Evolutionary conservation across 345 rosid species (phyloP), one percentile per base, ranked within the genome.

Genomic region (Reutealis trisperma): DNA sequence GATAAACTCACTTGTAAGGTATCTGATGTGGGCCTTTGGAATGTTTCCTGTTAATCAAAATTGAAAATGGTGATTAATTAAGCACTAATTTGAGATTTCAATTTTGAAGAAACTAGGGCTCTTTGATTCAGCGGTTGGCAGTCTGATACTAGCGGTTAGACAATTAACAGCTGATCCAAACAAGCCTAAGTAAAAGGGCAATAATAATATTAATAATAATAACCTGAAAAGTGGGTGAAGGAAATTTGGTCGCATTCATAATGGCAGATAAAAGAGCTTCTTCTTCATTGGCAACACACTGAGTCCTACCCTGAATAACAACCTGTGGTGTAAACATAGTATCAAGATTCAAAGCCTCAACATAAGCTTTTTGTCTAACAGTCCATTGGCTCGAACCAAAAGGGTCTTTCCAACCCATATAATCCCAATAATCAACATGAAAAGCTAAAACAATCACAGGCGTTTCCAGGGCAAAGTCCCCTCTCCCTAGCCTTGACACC

Each of bases 361-460:
- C 90, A 61, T 93, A 95, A 24, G 95, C 89, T 85, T 93, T 94
- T 67, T 94, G 98, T 79, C 98, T 84, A 41, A 94, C 98, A 0
- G 98, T 94, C 89, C 92, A 91, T 49, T 83, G 88, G 85, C 91
- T 93, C 2, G 90, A 85, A 0, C 91, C 98, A n/a, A 76, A 94
- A 34, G 98, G 98, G 70, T 94, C 98, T 68, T 91, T 94, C 99
- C 99, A 95, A 9, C 98, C 99, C 82, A 81, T 87, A 70, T 93
- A 90, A 66, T 95, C 99, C 98, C 99, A 95, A 62, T 91, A 93
- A 70, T 93, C 99, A 0, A 93, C 98, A 59, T 94, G 98, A 77
- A 87, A 91, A 3, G 86, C 94, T 79, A 94, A 68, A 77, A 91
- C 84, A 58, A 91, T 70, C 74, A 88, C 90, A 24, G 95, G 94